Evolutionary conservation across 129 eudicot species (phyloP), one percentile per base, ranked within the genome.

Genomic region (Flaveria trinervia): DNA sequence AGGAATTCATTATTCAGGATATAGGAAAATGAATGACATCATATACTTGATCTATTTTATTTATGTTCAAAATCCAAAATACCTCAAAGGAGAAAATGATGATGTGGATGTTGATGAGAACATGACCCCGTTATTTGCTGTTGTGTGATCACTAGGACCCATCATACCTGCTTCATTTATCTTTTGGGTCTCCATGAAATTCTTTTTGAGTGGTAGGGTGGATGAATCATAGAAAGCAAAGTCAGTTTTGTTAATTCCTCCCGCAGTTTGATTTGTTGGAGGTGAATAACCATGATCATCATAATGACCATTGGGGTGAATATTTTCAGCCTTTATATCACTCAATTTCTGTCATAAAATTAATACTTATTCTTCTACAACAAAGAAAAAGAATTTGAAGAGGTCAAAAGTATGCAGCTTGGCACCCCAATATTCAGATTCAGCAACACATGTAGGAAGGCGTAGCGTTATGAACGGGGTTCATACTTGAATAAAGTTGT

Each of bases 61-160:
- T 51, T 45, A 41, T 75, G 36, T 57, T 56, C 11, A 16, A 61
- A 61, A 54, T 17, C 65, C n/a, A 59, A 65, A 33, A 83, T 89
- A 89, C 98, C 93, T 89, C 69, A 65, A 81, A 77, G 97, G 86
- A 75, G 86, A 83, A 76, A 80, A 65, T 51, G 88, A 74, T 78
- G 84, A 43, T 39, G 87, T 71, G 68, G 95, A 76, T 22, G 90
- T 82, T 65, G 18, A 61, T 12, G 68, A 61, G 41, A 61, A 28
- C 18, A 61, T 26, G 68, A 81, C 84, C 20, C 81, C 78, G 59
- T 79, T 85, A 43, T 79, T 85, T 54, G 80, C 15, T 23, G 80
- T 70, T 44, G 75, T 54, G 79, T 65, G 85, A 72, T 77, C 83
- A 73, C 82, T 79, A 67, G 82, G 81, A 71, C 45, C 71, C 59